A percentile compares a stretch with the other conserved stretches of the same genome.
Conservation (phyloP, 164 flowering plant genomes). For the Brasenia schreberi region DNA sequence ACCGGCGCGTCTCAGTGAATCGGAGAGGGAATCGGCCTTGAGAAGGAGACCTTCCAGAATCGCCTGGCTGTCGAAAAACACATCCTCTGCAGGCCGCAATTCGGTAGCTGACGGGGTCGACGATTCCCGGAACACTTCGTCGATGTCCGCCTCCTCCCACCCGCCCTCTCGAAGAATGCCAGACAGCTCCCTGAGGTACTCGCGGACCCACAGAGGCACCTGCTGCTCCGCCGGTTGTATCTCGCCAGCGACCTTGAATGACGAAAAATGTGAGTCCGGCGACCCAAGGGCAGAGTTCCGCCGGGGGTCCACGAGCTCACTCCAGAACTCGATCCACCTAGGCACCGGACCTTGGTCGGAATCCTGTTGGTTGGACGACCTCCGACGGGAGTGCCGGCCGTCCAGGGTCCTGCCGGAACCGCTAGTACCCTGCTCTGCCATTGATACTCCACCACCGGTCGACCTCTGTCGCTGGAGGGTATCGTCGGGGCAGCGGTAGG, state of each 20-base stretch:
- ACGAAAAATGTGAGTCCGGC: neutral
- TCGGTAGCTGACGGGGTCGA: conserved; percentile 38
- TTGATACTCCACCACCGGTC: neutral
- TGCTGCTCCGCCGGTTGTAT: conserved; percentile 12
- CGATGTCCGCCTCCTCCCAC: conserved; percentile 78
- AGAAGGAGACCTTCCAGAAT: conserved; percentile 62
- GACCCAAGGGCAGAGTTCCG: neutral
- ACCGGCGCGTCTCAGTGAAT: conserved; percentile 62
- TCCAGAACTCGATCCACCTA: conserved; percentile 99
- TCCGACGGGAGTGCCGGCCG: neutral
- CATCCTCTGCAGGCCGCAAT: conserved; percentile 33
- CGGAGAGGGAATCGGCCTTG: conserved; percentile 72
- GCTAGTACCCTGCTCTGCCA: neutral
- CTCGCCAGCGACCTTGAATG: neutral
- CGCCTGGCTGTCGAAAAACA: conserved; percentile 63
- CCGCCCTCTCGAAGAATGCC: conserved; percentile 72
- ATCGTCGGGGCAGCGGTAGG: neutral
- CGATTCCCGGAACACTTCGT: conserved; percentile 60
- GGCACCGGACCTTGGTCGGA: neutral
- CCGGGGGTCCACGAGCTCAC: conserved; percentile 45
- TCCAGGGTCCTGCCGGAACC: conserved; percentile 11
- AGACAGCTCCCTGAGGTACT: conserved; percentile 57
- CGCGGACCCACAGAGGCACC: conserved; percentile 59
- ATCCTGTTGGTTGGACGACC: neutral
- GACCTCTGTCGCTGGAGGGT: neutral